These are phyloP conservation scores for Colletotrichum incanum DNA, from an alignment of 2,329 filamentous ascomycete species.

Conservation along the genomic window DNA sequence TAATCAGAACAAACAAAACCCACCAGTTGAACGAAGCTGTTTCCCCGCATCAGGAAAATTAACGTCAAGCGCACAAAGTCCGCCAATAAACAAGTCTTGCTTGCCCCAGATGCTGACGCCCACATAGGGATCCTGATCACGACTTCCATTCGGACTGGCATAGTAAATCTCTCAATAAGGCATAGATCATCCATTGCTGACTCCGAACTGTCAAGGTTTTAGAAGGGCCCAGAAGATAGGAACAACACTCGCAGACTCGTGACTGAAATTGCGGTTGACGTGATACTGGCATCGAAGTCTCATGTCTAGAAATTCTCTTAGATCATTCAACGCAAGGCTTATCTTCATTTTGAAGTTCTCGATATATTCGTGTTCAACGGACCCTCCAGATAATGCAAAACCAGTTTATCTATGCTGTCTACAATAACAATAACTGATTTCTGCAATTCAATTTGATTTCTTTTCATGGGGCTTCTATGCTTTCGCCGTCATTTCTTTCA, in stretches of 20 bases:
- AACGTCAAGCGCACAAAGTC: background rate
- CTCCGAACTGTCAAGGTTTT: background rate
- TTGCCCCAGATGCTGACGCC: background rate
- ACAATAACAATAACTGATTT: no score
- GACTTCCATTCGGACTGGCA: background rate
- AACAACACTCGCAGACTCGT: no score
- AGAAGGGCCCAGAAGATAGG: background rate
- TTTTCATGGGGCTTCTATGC: background rate
- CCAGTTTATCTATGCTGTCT: background rate
- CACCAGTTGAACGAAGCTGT: background rate
- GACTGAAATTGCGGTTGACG: no score
- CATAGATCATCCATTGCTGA: no score
- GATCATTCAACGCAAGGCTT: background rate
- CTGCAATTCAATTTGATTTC: no score
- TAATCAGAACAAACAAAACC: background rate
- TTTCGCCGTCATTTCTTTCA: background rate
- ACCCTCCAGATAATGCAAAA: background rate
- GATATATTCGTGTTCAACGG: no score
- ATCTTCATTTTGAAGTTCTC: background rate
- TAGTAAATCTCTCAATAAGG: no score
- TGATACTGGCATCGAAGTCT: background rate
- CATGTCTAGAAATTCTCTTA: background rate
- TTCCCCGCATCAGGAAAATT: background rate
- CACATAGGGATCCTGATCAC: background rate
- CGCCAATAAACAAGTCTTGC: background rate